Base-by-base conservation (phyloP, 1,139 yeast genomes). In the Yamadazyma songkhlaensis region DNA sequence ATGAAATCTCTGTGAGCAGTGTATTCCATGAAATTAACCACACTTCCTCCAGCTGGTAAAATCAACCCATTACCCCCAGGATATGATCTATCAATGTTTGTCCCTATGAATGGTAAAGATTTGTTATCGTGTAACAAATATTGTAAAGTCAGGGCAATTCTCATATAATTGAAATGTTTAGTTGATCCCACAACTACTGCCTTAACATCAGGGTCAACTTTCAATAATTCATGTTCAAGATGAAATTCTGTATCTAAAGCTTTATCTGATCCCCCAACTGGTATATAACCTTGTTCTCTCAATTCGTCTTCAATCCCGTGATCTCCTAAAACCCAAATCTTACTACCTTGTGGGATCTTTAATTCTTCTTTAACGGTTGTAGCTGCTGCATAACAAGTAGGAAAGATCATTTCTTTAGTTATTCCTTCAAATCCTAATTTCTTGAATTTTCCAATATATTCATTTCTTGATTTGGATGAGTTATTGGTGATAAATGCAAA, bases 281-380 rank as follows among this genome's bases (percentile, higher is more conserved):
- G 75, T 14, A 72, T 60, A 51, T 82, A 84, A 0, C 96, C 96
- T 44, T 74, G 72, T 36, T 75, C 78, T 22, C 56, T 57, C 36
- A 90, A 66, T 53, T 90, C 97, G 34, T 79, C 80, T 46, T 77
- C 83, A 36, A 90, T 79, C 7, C 97, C 97, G 11, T 64, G 50
- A 53, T 87, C 95, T 27, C 97, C 97, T 38, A 89, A 66, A 1
- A 89, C 87, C 82, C 95, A 83, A 10, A 89, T 79, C 56, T 89
- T 90, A 28, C 67, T 53, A 1, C 60, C 61, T 6, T 13, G 24
- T 6, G 61, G 60, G 6, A 67, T 48, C 4, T 55, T 50, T 28
- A 60, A 44, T 9, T 45, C 50, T 15, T 53, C 53, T 29, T 49
- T 50, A 23, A 65, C 45, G 20, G 53, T 51, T 10, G 51, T 44